Evolutionary conservation across 768 basidiomycete species (phyloP).

Genomic region (Leucosporidium yakuticum): DNA sequence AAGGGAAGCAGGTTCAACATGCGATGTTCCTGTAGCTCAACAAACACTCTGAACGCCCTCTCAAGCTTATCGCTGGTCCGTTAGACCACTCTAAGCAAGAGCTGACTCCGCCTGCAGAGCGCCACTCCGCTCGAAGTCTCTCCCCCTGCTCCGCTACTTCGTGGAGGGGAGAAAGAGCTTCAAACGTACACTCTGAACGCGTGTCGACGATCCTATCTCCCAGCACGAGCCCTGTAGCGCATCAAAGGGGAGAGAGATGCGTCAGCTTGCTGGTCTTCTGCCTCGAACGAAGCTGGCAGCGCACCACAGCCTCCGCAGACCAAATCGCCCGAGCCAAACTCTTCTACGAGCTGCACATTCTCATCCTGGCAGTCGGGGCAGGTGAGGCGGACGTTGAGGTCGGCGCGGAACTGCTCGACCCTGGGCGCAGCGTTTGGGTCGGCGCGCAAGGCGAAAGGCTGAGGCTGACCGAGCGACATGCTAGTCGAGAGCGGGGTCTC

Average conservation of each 20-base stretch:
- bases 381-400: slow-evolving; percentile 47
- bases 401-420: slow-evolving; percentile 24
- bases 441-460: slow-evolving; percentile 22
- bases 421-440: slow-evolving; percentile 19
- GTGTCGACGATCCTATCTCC: slow-evolving; percentile 97
- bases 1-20: slow-evolving; percentile 9
- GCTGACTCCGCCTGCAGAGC: too few species aligned
- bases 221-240: slow-evolving; percentile 62
- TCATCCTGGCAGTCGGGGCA: slow-evolving; percentile 94
- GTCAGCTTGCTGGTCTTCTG: background rate
- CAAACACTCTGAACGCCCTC: too few species aligned
- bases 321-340: slow-evolving; percentile 90
- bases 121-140: background rate
- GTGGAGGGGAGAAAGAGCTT: background rate
- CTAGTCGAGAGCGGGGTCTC: too few species aligned
- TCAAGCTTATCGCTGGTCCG: too few species aligned
- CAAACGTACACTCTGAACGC: slow-evolving; percentile 86
- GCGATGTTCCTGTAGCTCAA: background rate
- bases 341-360: slow-evolving; percentile 90
- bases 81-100: too few species aligned
- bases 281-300: background rate
- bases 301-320: slow-evolving; percentile 79
- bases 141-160: too few species aligned
- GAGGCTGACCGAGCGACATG: too few species aligned
- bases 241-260: background rate